These are phyloP conservation scores for Haematococcus lacustris DNA, from an alignment of 139 green algal genomes.

Conservation along the genomic window DNA sequence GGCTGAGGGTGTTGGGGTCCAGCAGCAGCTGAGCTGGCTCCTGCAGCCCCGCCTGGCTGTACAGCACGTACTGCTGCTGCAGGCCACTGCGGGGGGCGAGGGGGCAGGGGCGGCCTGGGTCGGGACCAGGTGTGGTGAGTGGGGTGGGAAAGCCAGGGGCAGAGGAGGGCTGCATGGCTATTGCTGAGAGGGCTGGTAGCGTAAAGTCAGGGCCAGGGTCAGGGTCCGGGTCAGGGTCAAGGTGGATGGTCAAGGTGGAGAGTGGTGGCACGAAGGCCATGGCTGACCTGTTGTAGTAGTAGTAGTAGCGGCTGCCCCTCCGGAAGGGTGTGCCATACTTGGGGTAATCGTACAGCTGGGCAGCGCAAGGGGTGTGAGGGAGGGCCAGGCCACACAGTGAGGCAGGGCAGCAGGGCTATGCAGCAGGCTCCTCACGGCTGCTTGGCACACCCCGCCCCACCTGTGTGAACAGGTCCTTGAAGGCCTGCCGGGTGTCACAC, in stretches of 20 bases:
- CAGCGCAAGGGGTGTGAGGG: too few relatives aligned
- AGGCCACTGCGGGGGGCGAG: constrained; percentile 67
- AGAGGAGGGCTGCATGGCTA: too few relatives aligned
- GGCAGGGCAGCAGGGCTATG: too few relatives aligned
- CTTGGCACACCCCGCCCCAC: too few relatives aligned
- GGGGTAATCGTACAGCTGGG: constrained; percentile 69
- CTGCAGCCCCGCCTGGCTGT: constrained; percentile 49
- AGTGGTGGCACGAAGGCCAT: too few relatives aligned
- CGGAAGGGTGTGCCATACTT: constrained; percentile 64
- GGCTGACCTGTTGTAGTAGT: constrained; percentile 81
- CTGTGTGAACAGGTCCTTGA: constrained; percentile 45
- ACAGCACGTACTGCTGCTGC: constrained; percentile 79
- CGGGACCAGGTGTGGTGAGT: too few relatives aligned
- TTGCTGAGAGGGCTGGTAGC: too few relatives aligned
- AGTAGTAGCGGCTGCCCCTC: constrained; percentile 65
- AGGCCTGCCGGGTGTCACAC: constrained; percentile 46
- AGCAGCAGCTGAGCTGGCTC: constrained; percentile 56
- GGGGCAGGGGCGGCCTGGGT: too few relatives aligned
- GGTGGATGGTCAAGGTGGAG: neutral
- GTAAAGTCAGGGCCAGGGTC: too few relatives aligned
- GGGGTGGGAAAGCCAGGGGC: too few relatives aligned
- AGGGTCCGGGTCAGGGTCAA: neutral
- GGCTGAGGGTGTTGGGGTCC: constrained; percentile 80
- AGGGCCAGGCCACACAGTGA: too few relatives aligned
- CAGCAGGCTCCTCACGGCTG: too few relatives aligned